Base-by-base conservation (phyloP, 345 rosid species). In the Eucalyptus regnans region DNA sequence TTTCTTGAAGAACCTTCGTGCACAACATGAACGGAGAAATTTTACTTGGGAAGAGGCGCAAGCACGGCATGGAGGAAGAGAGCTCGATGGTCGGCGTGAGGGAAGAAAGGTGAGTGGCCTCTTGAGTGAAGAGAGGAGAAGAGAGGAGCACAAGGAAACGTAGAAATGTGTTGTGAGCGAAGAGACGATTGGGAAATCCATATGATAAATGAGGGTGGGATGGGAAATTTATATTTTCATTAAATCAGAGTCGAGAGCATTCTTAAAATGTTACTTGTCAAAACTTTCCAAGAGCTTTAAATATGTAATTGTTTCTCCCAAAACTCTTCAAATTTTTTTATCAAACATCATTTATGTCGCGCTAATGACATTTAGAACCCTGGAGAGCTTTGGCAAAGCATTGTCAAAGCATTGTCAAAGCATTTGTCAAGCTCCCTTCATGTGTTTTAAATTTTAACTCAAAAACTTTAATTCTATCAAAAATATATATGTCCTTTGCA, bases 251-350 rank as follows among this genome's bases (percentile, higher is more conserved):
- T 7, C 12, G 15, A 12, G 0, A 27, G 16, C 15, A 27, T 60
- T 60, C 15, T 27, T 10, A 27, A 60, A 60, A 60, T 60, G 68
- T 27, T 60, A 60, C 31, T 60, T 1, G 14, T 60, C 31, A 60
- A 4, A 60, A 12, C 31, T 60, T 12, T 27, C 15, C 0, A 60
- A 60, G 15, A 60, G 13, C 0, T 27, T 60, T 25, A 60, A 27
- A 60, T 12, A 60, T 27, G 31, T 12, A 60, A 60, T 60, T 60
- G 31, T 52, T 25, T 25, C 15, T 27, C 31, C 31, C 66, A 60
- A 60, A 60, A 25, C 31, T 25, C 14, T 27, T 27, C 31, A 11
- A 60, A 11, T 3, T 23, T 23, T 23, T 58, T 60, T 12, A 27
- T 60, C 66, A 11, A 60, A 60, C 66, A 25, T 27, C 31, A 60